Percentiles rank a stretch among this genome's conserved stretches.
Evolutionary conservation across 352 stramenopile species (phyloP).

Genomic region (Phytophthora foliorum): DNA sequence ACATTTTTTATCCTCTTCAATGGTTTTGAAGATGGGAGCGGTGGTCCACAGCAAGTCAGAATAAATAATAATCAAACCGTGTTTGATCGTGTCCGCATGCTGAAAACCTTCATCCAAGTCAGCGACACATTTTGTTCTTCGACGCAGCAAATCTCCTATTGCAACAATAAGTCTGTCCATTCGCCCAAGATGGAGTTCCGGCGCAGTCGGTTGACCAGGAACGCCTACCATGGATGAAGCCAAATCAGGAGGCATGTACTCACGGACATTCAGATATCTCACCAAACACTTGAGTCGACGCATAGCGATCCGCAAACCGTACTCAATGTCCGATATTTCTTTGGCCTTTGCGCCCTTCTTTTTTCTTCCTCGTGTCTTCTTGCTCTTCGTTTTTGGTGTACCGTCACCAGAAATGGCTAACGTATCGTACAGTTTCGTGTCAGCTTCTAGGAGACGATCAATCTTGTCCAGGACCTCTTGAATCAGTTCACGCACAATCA

Average conservation of each 20-base stretch:
- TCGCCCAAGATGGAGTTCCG: conserved; percentile 22
- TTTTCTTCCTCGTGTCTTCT: conserved; percentile 36
- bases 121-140: conserved; percentile 56
- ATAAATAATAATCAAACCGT: conserved; percentile 74
- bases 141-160: conserved; percentile 57
- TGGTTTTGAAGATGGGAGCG: conserved; percentile 61
- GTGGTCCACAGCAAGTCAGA: conserved; percentile 83
- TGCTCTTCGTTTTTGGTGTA: conserved; percentile 37
- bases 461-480: conserved; percentile 78
- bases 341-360: conserved; percentile 51
- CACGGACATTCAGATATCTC: conserved; percentile 69
- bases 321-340: conserved; percentile 76
- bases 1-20: conserved; percentile 41
- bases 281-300: conserved; percentile 70
- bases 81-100: conserved; percentile 71
- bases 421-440: conserved; percentile 50
- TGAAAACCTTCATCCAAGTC: conserved; percentile 63
- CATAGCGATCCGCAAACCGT: conserved; percentile 68
- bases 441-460: conserved; percentile 58
- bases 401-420: conserved; percentile 16
- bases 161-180: conserved; percentile 50
- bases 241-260: conserved; percentile 59
- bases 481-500: conserved; percentile 78
- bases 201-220: not conserved
- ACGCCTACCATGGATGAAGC: conserved; percentile 4